Evolutionary conservation across 495 filamentous ascomycete species (phyloP).

Genomic region (Trichodelitschia bisporula): DNA sequence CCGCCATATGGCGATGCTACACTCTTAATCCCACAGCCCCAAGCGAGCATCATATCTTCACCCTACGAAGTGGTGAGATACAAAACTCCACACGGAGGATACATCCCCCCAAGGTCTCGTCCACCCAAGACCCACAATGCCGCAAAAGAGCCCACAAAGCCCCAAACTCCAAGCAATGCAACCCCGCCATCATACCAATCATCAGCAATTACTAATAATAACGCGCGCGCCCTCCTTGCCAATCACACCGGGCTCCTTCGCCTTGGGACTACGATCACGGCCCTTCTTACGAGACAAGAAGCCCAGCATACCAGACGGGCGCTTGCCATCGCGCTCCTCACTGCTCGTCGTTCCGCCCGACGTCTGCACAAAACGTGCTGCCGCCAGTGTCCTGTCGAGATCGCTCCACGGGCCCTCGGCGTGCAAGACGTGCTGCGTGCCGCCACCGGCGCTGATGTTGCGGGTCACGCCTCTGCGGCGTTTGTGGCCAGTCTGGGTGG

Average conservation of each 20-base stretch:
- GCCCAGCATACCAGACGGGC: conserved; percentile 58
- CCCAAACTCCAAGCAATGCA: too few species aligned
- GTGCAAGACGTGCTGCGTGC: conserved; percentile 74
- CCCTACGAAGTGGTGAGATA: too few species aligned
- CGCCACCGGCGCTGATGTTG: conserved; percentile 56
- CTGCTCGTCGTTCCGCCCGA: conserved; percentile 53
- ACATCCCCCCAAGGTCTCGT: too few species aligned
- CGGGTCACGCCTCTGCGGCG: conserved; percentile 24
- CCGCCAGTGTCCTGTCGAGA: conserved; percentile 68
- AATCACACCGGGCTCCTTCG: conserved; percentile 75
- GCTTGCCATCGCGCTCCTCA: conserved; percentile 20
- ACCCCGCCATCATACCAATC: too few species aligned
- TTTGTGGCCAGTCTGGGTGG: too few species aligned
- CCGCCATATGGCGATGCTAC: too few species aligned
- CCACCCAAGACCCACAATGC: too few species aligned
- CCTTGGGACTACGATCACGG: conserved; percentile 75
- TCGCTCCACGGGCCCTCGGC: conserved; percentile 77
- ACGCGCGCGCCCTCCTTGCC: conserved; percentile 87
- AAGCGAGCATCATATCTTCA: too few species aligned
- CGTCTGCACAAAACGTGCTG: too few species aligned
- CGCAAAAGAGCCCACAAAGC: too few species aligned
- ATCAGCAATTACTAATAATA: conserved; percentile 22
- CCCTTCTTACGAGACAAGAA: conserved; percentile 78
- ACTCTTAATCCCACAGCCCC: too few species aligned
- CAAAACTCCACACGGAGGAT: too few species aligned